These are phyloP conservation scores for Iris macrosiphon DNA, from an alignment of 106 monocot genomes.

Conservation along the genomic window DNA sequence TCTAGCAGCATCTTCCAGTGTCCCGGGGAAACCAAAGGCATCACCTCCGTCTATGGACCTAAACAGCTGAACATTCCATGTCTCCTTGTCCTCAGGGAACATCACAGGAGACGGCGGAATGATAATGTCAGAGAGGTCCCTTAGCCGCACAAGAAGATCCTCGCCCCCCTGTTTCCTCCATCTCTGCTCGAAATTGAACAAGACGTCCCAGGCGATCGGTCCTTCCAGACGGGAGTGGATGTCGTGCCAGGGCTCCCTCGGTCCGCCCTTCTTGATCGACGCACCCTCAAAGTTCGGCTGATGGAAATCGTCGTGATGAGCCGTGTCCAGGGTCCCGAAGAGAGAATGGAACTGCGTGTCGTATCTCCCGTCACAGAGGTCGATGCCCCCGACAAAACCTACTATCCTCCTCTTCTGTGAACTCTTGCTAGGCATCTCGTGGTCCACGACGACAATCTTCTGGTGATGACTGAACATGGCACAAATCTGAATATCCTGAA, in stretches of 20 bases:
- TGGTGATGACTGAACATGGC: constrained; percentile 57
- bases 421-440: constrained; percentile 30
- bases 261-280: constrained; percentile 37
- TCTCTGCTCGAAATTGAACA: constrained; percentile 48
- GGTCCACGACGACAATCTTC: constrained; percentile 46
- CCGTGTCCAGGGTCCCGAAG: constrained; percentile 40
- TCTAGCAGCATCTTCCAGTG: constrained; percentile 37
- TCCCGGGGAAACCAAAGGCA: constrained; percentile 44
- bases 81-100: constrained; percentile 30
- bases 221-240: constrained; percentile 41
- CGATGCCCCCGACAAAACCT: constrained; percentile 41
- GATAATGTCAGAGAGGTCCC: constrained; percentile 35
- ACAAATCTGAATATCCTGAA: constrained; percentile 39
- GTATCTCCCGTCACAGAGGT: constrained; percentile 44
- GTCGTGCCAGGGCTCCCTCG: constrained; percentile 51
- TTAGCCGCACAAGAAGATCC: constrained; percentile 28
- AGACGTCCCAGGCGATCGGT: constrained; percentile 41
- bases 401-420: constrained; percentile 42
- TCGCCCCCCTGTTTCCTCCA: constrained; percentile 47
- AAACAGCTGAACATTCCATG: constrained; percentile 45
- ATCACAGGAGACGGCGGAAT: constrained; percentile 45
- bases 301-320: constrained; percentile 45
- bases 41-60: constrained; percentile 49
- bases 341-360: constrained; percentile 46
- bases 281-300: constrained; percentile 35